Percentiles rank a stretch among this genome's conserved stretches.
phyloP scores from a whole-genome alignment of 2,329 filamentous ascomycete genomes.

The Hymenoscyphus scutula region DNA sequence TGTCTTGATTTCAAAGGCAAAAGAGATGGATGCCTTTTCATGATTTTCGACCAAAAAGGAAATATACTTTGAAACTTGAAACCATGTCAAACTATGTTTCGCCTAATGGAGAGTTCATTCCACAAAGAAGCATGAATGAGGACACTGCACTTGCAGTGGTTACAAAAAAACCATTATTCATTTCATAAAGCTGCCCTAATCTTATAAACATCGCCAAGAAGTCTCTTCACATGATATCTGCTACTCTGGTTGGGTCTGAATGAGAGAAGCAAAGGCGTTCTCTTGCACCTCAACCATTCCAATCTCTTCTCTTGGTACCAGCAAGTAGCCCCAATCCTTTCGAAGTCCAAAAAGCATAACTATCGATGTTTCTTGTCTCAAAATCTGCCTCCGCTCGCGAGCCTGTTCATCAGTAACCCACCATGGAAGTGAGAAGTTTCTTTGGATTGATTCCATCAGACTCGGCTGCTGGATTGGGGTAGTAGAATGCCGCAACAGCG shows the following conservation, averaged over 20 bases:
- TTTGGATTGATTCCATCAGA: neutral
- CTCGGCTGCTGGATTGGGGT: constrained; percentile 43
- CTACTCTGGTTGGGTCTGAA: neutral
- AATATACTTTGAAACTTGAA: neutral
- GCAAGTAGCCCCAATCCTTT: neutral
- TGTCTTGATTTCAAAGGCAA: too few species aligned
- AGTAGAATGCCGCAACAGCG: constrained; percentile 57
- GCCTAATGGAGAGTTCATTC: neutral
- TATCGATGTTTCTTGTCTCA: neutral
- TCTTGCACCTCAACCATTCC: neutral
- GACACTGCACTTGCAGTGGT: constrained; percentile 5
- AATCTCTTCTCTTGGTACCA: neutral
- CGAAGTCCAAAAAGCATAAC: neutral
- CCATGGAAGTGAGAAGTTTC: neutral
- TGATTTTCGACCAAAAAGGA: neutral
- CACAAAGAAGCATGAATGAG: neutral
- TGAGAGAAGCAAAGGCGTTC: neutral
- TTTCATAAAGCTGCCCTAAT: neutral
- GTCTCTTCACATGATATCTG: neutral
- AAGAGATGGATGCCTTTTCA: too few species aligned
- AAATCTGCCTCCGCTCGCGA: neutral
- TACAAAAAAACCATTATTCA: neutral
- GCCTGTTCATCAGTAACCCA: neutral
- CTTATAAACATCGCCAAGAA: neutral
- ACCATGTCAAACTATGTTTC: neutral